These are phyloP conservation scores for Yamadazyma taylorii DNA, from an alignment of 1,139 yeast genomes.

Conservation along the genomic window DNA sequence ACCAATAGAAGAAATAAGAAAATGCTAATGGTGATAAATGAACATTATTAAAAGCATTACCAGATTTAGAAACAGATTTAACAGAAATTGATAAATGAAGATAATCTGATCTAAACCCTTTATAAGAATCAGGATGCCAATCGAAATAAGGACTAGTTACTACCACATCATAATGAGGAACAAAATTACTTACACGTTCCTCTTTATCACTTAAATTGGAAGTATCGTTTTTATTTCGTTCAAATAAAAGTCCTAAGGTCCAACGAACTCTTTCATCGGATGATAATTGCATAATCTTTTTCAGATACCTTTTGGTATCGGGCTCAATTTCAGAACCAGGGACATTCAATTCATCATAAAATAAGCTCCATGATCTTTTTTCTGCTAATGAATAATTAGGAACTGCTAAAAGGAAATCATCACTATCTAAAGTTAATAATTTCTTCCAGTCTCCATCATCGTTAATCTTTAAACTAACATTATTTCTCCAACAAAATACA, in stretches of 20 bases:
- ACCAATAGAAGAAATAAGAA: constrained; percentile 76
- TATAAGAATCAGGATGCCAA: constrained; percentile 67
- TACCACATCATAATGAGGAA: constrained; percentile 44
- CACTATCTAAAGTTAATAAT: constrained; percentile 63
- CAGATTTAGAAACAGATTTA: constrained; percentile 31
- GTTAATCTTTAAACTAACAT: constrained; percentile 62
- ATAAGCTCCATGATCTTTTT: constrained; percentile 37
- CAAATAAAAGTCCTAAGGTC: constrained; percentile 44
- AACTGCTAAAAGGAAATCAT: constrained; percentile 67
- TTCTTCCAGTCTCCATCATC: constrained; percentile 61
- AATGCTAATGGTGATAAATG: constrained; percentile 75
- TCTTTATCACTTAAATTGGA: constrained; percentile 27
- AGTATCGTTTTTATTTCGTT: constrained; percentile 30
- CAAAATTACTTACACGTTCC: constrained; percentile 33
- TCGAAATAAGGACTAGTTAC: constrained; percentile 43
- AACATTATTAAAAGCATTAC: constrained; percentile 60
- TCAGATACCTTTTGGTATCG: constrained; percentile 34
- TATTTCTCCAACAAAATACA: constrained; percentile 71
- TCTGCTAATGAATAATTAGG: constrained; percentile 49
- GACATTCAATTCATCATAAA: constrained; percentile 27
- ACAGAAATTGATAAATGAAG: constrained; percentile 72
- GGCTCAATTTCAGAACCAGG: constrained; percentile 22
- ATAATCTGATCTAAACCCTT: constrained; percentile 75
- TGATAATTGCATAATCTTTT: constrained; percentile 38
- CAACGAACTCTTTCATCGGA: constrained; percentile 43